Evolutionary conservation across 2,329 filamentous ascomycete genomes (phyloP).

Genomic region (Niveomyces coronatus): DNA sequence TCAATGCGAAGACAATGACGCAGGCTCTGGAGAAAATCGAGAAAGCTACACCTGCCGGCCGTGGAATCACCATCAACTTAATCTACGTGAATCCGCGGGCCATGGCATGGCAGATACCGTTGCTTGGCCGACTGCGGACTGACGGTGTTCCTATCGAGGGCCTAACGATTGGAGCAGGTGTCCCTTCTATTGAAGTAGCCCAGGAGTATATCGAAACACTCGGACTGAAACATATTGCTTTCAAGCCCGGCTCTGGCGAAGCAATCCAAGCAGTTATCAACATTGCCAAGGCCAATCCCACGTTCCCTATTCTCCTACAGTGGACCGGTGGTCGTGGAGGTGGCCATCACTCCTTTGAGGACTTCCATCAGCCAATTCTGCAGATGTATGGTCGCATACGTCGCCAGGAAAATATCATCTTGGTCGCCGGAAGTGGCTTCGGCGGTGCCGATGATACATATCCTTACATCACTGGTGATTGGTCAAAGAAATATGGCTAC

Average conservation of each 20-base stretch:
- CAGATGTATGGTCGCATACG: conserved; percentile 87
- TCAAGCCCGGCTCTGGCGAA: conserved; percentile 86
- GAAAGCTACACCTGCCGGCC: conserved; percentile 69
- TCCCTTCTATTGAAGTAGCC: conserved; percentile 86
- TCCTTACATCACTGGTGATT: conserved; percentile 80
- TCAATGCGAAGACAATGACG: conserved; percentile 72
- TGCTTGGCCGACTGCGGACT: conserved; percentile 67
- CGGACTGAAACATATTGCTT: conserved; percentile 83
- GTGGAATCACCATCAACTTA: conserved; percentile 80
- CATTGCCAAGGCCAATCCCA: conserved; percentile 87
- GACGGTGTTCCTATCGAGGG: conserved; percentile 88
- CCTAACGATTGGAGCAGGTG: conserved; percentile 84
- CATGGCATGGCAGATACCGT: conserved; percentile 86
- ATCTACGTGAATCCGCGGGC: conserved; percentile 86
- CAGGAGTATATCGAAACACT: conserved; percentile 91
- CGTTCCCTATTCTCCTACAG: conserved; percentile 85
- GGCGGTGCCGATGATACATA: conserved; percentile 85
- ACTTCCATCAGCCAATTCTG: conserved; percentile 86
- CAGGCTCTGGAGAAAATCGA: conserved; percentile 78
- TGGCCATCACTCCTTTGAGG: conserved; percentile 89
- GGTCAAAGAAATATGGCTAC: conserved; percentile 80
- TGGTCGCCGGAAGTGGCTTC: conserved; percentile 86
- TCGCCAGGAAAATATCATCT: conserved; percentile 74
- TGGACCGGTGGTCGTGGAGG: conserved; percentile 93
- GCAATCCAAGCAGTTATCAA: conserved; percentile 85